Conservation (phyloP, 2,329 filamentous ascomycete genomes). For the Clonostachys chloroleuca region DNA sequence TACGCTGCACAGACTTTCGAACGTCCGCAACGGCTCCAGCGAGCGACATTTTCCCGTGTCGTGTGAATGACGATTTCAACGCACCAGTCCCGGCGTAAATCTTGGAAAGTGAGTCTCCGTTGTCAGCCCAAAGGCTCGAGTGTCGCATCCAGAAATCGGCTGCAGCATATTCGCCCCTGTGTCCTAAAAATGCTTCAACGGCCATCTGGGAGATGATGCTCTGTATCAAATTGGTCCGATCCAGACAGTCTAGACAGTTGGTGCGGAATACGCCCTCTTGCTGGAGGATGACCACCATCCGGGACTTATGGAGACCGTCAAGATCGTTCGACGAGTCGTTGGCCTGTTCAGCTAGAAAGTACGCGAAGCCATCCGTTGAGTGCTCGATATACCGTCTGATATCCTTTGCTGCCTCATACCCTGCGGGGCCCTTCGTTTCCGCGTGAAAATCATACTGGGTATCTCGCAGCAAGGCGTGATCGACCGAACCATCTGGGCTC, state of each 20-base stretch:
- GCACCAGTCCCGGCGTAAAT: slow-evolving; percentile 97
- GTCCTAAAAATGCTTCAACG: slow-evolving; percentile 75
- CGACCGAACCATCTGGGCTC: slow-evolving; percentile 48
- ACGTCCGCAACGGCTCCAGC: slow-evolving; percentile 93
- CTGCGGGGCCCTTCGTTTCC: slow-evolving; percentile 79
- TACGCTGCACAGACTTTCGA: slow-evolving; percentile 85
- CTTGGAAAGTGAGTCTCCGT: slow-evolving; percentile 87
- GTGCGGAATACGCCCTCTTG: slow-evolving; percentile 96
- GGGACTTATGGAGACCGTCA: slow-evolving; percentile 19
- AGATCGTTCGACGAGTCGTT: slow-evolving; percentile 43
- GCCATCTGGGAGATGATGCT: slow-evolving; percentile 95
- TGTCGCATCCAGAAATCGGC: slow-evolving; percentile 90
- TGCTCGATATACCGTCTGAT: slow-evolving; percentile 75
- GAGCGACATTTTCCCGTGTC: slow-evolving; percentile 92
- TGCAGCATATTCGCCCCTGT: slow-evolving; percentile 63
- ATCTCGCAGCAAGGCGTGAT: slow-evolving; percentile 71
- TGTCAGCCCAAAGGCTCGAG: slow-evolving; percentile 93
- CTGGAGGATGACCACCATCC: slow-evolving; percentile 70
- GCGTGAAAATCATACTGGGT: slow-evolving; percentile 97
- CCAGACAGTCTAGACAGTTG: slow-evolving; percentile 93
- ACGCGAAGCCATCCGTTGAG: slow-evolving; percentile 86
- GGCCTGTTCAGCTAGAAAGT: slow-evolving; percentile 76
- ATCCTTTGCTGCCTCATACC: slow-evolving; percentile 85
- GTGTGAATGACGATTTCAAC: slow-evolving; percentile 90
- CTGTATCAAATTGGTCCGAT: slow-evolving; percentile 93